Evolutionary conservation across 768 basidiomycete genomes (phyloP), one percentile per base, ranked within the genome.

Genomic region (Chalciporus piperatus): DNA sequence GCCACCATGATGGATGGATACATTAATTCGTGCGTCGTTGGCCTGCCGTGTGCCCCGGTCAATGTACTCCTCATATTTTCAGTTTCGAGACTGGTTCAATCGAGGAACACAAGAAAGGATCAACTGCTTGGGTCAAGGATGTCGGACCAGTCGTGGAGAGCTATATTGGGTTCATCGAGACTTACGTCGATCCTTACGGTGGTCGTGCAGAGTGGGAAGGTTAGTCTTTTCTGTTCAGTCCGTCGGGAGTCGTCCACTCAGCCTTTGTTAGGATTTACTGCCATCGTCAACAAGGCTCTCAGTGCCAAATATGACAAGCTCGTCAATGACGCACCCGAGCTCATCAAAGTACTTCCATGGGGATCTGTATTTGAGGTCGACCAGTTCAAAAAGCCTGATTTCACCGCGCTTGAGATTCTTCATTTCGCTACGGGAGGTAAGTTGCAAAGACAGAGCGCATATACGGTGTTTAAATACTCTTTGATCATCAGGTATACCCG

Each of bases 121-220:
- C 89, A 0, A 79, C 71, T 25, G 74, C 82, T 54, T 95, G 92
- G 92, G 92, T 95, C 22, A 85, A 87, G 68, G 92, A 95, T 63
- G 71, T 89, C 19, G 87, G 90, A 0, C 92, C 92, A 4, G 85
- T 89, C 30, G 92, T 95, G 16, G 92, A 94, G 68, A 87, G 83
- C 27, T 92, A 93, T 67, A 84, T 93, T 50, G 91, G 91, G 69
- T 91, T 90, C 66, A 78, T 91, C 37, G 89, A 91, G 75, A 91
- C 86, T 1, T 90, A 90, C 54, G 85, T 92, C 16, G 92, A 94
- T 63, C 92, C 92, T 7, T 92, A 89, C 52, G 92, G 92, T 32
- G 86, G 81, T n/a, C 82, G 92, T 45, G 92, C 92, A 0, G 92
- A 94, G 67, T 94, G 92, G 92, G 91, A 94, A 80, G 91, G 89